A percentile compares a stretch with the other conserved stretches of the same genome.
Evolutionary conservation across 2,329 filamentous ascomycete genomes (phyloP).

Genomic region (Ceratocystis destructans): DNA sequence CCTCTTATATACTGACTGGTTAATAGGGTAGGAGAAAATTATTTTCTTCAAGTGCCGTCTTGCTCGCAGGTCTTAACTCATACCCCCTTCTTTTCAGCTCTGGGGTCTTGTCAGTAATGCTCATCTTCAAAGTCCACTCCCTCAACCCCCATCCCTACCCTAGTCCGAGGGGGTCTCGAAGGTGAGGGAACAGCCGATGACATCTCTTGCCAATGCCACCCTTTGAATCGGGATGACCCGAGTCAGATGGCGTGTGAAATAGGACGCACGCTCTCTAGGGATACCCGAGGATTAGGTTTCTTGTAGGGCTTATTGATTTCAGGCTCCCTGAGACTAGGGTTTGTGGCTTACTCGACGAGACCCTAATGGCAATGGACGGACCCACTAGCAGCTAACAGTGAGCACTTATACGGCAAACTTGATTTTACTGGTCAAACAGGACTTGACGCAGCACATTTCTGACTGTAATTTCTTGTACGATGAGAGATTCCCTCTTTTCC

Average conservation of each 20-base stretch:
- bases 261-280: not conserved
- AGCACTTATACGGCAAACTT: not conserved
- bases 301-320: not conserved
- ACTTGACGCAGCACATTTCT: not conserved
- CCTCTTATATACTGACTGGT: not conserved
- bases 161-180: not conserved
- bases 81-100: constrained; percentile 7
- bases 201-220: not conserved
- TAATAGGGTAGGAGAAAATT: not conserved
- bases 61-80: not conserved
- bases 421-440: not conserved
- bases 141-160: not conserved
- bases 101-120: not conserved
- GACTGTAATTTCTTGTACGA: not conserved
- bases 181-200: not conserved
- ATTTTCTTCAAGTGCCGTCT: not conserved
- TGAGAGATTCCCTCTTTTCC: not conserved
- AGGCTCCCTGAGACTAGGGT: not conserved
- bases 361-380: not conserved
- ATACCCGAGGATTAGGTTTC: not conserved
- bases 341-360: not conserved
- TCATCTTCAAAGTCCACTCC: not conserved
- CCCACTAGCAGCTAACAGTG: not conserved
- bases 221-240: not conserved
- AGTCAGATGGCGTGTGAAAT: not conserved